Percentiles rank a stretch among this genome's conserved stretches.
phyloP scores from a whole-genome alignment of 768 basidiomycete genomes.

The Mycena belliarum region DNA sequence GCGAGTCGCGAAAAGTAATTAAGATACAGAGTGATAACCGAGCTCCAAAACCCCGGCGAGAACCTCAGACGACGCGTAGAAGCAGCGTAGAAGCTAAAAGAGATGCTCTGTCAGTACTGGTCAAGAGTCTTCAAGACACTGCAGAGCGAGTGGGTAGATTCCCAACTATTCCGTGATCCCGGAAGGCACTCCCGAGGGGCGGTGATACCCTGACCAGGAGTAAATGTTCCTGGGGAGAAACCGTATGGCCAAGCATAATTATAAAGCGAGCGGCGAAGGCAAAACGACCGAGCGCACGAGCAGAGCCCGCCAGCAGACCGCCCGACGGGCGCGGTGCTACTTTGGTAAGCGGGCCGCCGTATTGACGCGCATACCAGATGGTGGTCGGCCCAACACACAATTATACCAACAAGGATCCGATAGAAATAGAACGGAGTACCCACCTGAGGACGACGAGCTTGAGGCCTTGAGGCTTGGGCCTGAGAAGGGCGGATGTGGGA shows the following conservation, averaged over 20 bases:
- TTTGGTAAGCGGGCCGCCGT: too few relatives aligned
- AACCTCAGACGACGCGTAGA: too few relatives aligned
- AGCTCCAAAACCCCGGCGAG: too few relatives aligned
- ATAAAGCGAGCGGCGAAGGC: slow-evolving; percentile 1
- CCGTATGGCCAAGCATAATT: slow-evolving; percentile 6
- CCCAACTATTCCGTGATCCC: slow-evolving; percentile 1
- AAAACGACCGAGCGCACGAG: background rate
- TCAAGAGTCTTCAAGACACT: background rate
- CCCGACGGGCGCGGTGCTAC: background rate
- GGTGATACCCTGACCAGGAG: background rate
- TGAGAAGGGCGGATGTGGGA: background rate
- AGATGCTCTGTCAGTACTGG: background rate
- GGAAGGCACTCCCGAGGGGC: background rate
- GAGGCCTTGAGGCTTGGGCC: background rate
- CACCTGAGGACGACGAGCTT: background rate
- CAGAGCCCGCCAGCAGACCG: background rate
- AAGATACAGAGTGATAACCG: too few relatives aligned
- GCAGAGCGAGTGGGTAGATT: slow-evolving; percentile 7
- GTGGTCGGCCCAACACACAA: background rate
- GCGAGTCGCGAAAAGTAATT: too few relatives aligned
- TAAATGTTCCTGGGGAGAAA: background rate
- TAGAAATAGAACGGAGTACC: background rate
- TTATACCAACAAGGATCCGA: background rate
- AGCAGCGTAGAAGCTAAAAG: background rate
- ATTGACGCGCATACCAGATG: background rate